Evolutionary conservation across 176 grass and related monocot species (phyloP), one percentile per base, ranked within the genome.

Genomic region (Paspalum notatum): DNA sequence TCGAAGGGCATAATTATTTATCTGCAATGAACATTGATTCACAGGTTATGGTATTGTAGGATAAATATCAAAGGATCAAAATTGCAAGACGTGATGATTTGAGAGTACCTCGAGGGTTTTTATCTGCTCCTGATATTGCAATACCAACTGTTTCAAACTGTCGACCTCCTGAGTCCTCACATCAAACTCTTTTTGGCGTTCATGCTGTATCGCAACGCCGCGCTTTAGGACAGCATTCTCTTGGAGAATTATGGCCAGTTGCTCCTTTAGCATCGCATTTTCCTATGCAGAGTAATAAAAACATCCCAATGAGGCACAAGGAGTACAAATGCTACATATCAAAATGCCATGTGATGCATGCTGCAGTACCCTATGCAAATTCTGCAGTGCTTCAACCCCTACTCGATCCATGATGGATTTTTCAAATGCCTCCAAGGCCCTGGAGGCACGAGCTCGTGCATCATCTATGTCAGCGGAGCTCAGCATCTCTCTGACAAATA

Each of bases 401-500:
- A 63, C 73, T 73, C 12, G 83, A 48, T 84, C 74, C 72, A 90
- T 51, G 39, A 94, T 84, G 52, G 80, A 92, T 54, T 89, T 94
- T 58, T 97, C 89, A 14, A 94, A 82, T 50, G 83, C 82, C 72
- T 92, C 91, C 77, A 97, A 74, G 40, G 87, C 85, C 82, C 85
- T 94, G 7, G 89, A 94, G 27, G 91, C 87, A 79, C 89, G 85
- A 65, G 62, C 72, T 41, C 83, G 72, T 46, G 89, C 87, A 90
- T 92, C 87, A 62, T 89, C 79, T 79, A 92, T 90, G 82, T 97
- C 68, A n/a, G 91, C 83, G 56, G 91, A 70, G 39, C 84, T 88
- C 80, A 82, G 86, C 87, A 94, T 90, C 78, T 97, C 94, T 83
- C 83, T 97, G 54, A 97, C 85, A 69, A 97, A 88, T 71, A 94